These are phyloP conservation scores for Pleomassaria siparia DNA, from an alignment of 2,329 filamentous ascomycete species.

Conservation along the genomic window DNA sequence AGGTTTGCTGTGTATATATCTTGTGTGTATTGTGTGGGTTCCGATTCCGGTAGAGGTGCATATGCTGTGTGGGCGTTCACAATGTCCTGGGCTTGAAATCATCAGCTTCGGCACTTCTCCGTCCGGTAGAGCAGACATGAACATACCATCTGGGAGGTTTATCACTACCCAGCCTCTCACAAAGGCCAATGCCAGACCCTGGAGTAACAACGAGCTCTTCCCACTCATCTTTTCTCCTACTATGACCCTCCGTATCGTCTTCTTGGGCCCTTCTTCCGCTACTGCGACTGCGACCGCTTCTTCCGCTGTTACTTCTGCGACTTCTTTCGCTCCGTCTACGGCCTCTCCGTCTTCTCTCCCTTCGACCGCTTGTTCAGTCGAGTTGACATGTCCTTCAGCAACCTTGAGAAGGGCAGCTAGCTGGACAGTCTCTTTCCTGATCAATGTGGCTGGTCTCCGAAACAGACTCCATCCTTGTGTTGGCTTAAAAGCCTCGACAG, in stretches of 20 bases:
- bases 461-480: slow-evolving; percentile 89
- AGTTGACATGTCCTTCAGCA: too few relatives aligned
- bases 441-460: slow-evolving; percentile 73
- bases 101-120: too few relatives aligned
- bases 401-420: slow-evolving; percentile 55
- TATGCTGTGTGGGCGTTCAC: slow-evolving; percentile 82
- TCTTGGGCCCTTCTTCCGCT: slow-evolving; percentile 53
- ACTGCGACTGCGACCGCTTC: slow-evolving; percentile 53
- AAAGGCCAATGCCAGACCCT: slow-evolving; percentile 79
- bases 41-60: slow-evolving; percentile 61
- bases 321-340: not conserved
- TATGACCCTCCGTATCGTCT: slow-evolving; percentile 66
- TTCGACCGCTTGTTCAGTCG: too few relatives aligned
- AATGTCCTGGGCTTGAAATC: slow-evolving; percentile 71
- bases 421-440: slow-evolving; percentile 76
- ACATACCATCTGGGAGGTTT: slow-evolving; percentile 81
- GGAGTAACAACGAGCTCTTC: slow-evolving; percentile 84
- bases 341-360: slow-evolving; percentile 18
- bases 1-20: slow-evolving; percentile 74
- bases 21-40: slow-evolving; percentile 68
- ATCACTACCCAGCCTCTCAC: slow-evolving; percentile 87
- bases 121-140: too few relatives aligned
- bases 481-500: slow-evolving; percentile 87
- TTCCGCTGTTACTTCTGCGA: not conserved
- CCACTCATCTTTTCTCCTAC: slow-evolving; percentile 74